These are phyloP conservation scores for Sideroxylon spinosum DNA, from an alignment of 179 eudicot species.

Conservation along the genomic window DNA sequence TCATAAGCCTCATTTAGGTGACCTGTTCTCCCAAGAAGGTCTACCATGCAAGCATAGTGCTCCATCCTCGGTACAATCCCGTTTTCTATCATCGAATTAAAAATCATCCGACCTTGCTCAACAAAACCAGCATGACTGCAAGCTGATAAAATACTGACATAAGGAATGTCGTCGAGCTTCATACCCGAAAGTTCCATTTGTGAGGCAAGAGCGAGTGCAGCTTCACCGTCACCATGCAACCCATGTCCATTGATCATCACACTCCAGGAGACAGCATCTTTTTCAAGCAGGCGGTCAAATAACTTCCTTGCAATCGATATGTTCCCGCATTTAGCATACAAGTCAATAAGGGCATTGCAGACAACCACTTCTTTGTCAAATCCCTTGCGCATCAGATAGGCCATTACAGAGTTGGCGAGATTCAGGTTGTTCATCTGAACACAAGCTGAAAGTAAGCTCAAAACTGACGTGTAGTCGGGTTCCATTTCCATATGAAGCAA, in stretches of 20 bases:
- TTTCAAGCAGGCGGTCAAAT: constrained; percentile 39
- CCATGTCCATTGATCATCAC: constrained; percentile 59
- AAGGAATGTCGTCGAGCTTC: constrained; percentile 47
- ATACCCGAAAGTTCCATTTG: constrained; percentile 43
- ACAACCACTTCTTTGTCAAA: constrained; percentile 37
- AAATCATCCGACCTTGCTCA: constrained; percentile 35
- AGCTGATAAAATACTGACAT: constrained; percentile 54
- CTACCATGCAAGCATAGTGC: constrained; percentile 61
- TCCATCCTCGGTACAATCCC: constrained; percentile 37
- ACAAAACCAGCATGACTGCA: constrained; percentile 66
- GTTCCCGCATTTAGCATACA: constrained; percentile 56
- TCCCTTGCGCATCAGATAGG: constrained; percentile 36
- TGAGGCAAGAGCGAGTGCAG: constrained; percentile 40
- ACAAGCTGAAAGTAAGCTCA: constrained; percentile 49
- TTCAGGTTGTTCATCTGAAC: constrained; percentile 31
- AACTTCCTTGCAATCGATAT: constrained; percentile 39
- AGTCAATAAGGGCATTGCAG: constrained; percentile 48
- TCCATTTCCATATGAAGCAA: constrained; percentile 32
- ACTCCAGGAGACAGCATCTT: constrained; percentile 63
- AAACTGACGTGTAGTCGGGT: constrained; percentile 49
- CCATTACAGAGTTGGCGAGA: constrained; percentile 31
- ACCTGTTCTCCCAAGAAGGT: constrained; percentile 67
- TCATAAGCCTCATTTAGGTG: constrained; percentile 53
- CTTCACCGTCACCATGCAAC: constrained; percentile 48
- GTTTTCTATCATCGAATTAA: constrained; percentile 42